Conservation (phyloP, 2,329 filamentous ascomycete genomes). For the Lecanoromycetidae sp. region DNA sequence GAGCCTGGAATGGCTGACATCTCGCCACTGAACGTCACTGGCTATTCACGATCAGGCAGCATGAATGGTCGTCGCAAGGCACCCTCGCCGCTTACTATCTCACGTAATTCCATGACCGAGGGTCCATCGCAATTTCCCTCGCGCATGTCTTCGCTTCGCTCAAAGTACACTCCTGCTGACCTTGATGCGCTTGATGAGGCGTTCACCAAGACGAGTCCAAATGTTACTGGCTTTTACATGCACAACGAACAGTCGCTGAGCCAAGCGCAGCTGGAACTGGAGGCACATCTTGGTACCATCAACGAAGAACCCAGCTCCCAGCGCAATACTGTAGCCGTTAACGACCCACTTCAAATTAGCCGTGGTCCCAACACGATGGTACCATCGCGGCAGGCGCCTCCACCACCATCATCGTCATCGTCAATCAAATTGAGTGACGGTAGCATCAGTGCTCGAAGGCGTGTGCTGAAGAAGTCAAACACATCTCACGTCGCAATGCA, state of each 20-base stretch:
- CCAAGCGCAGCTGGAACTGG: constrained; percentile 28
- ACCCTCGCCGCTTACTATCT: constrained; percentile 16
- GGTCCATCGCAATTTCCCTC: constrained; percentile 7
- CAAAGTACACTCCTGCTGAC: constrained; percentile 21
- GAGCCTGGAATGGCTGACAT: constrained; percentile 25
- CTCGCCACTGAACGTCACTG: constrained; percentile 21
- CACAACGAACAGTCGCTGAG: constrained; percentile 17
- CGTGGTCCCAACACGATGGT: constrained; percentile 19
- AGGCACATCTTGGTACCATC: constrained; percentile 25
- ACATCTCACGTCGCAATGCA: constrained; percentile 17
- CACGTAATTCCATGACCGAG: constrained; percentile 10
- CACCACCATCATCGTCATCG: constrained; percentile 11
- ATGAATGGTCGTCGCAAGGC: constrained; percentile 16
- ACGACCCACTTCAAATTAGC: constrained; percentile 19
- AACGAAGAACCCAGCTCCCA: constrained; percentile 15
- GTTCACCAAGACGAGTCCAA: constrained; percentile 16
- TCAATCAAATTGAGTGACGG: constrained; percentile 13
- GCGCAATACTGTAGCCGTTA: constrained; percentile 7
- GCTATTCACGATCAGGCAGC: constrained; percentile 13
- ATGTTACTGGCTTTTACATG: constrained; percentile 4
- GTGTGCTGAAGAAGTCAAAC: constrained; percentile 13
- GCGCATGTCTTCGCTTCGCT: constrained; percentile 16
- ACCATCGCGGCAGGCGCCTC: constrained; percentile 19
- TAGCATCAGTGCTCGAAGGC: constrained; percentile 10
- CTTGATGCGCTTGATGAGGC: constrained; percentile 22